Percentiles rank a stretch among this genome's conserved stretches.
Conservation (phyloP, 352 stramenopile species). For the Pythium aphanidermatum region DNA sequence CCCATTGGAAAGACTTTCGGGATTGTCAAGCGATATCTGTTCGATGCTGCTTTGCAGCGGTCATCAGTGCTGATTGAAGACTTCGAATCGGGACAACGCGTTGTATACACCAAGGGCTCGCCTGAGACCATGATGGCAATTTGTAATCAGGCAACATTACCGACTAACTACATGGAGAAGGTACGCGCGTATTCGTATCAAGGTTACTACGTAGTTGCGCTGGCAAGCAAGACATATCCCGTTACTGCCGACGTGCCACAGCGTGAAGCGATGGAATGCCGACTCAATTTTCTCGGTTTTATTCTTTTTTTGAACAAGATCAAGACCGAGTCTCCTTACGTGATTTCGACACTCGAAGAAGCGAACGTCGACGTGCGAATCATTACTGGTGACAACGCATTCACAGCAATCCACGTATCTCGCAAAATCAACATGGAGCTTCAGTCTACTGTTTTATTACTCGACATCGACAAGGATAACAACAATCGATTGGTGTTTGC, state of each 20-base stretch:
- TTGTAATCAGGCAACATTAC: conserved; percentile 57
- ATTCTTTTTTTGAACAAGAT: conserved; percentile 89
- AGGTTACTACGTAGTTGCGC: conserved; percentile 78
- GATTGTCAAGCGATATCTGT: conserved; percentile 61
- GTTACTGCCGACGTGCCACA: conserved; percentile 37
- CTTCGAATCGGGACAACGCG: conserved; percentile 48
- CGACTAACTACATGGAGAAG: conserved; percentile 59
- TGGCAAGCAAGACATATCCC: conserved; percentile 56
- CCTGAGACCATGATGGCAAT: conserved; percentile 54
- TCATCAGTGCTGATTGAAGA: conserved; percentile 71
- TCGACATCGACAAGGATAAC: conserved; percentile 26
- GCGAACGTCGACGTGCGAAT: conserved; percentile 80
- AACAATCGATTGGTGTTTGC: conserved; percentile 36
- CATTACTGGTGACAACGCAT: conserved; percentile 86
- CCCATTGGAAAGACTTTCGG: conserved; percentile 67
- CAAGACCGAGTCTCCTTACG: conserved; percentile 76
- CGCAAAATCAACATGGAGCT: conserved; percentile 75
- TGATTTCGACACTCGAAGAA: conserved; percentile 70
- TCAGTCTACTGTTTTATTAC: conserved; percentile 38
- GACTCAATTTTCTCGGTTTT: conserved; percentile 76
- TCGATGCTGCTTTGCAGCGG: conserved; percentile 60
- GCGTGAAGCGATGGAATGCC: conserved; percentile 74
- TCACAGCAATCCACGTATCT: conserved; percentile 68
- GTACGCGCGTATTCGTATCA: conserved; percentile 60
- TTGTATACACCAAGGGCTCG: conserved; percentile 68